Conservation (phyloP, 2,329 filamentous ascomycete genomes). For the Cladophialophora bantiana region DNA sequence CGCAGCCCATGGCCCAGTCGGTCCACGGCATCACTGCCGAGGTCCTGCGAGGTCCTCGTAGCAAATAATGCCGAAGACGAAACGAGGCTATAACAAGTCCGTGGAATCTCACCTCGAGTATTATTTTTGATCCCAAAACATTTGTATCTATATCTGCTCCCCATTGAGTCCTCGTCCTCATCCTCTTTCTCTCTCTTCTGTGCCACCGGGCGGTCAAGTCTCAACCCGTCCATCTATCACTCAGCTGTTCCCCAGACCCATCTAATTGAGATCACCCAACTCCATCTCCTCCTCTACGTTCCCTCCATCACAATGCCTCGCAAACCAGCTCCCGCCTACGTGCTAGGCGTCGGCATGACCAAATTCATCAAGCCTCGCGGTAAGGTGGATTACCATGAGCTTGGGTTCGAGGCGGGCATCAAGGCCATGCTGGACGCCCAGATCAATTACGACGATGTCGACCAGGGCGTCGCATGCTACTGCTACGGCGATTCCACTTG, state of each 20-base stretch:
- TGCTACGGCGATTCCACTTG: slow-evolving; percentile 96
- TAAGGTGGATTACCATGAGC: slow-evolving; percentile 45
- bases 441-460: slow-evolving; percentile 95
- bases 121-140: slow-evolving; percentile 2
- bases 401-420: slow-evolving; percentile 46
- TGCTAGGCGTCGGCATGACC: slow-evolving; percentile 97
- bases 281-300: slow-evolving; percentile 3
- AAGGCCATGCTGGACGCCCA: slow-evolving; percentile 70
- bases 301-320: slow-evolving; percentile 57
- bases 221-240: neutral
- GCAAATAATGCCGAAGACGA: slow-evolving; percentile 5
- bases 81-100: slow-evolving; percentile 4
- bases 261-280: neutral
- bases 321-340: slow-evolving; percentile 71
- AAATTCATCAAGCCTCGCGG: slow-evolving; percentile 76
- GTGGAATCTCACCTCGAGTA: neutral
- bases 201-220: neutral
- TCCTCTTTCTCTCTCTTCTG: neutral
- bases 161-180: neutral
- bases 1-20: neutral
- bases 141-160: neutral
- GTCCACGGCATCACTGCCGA: neutral
- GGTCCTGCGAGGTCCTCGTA: neutral
- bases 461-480: slow-evolving; percentile 95
- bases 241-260: neutral